Base-by-base conservation (phyloP, 805 yeast genomes). In the Saturnispora sekii region DNA sequence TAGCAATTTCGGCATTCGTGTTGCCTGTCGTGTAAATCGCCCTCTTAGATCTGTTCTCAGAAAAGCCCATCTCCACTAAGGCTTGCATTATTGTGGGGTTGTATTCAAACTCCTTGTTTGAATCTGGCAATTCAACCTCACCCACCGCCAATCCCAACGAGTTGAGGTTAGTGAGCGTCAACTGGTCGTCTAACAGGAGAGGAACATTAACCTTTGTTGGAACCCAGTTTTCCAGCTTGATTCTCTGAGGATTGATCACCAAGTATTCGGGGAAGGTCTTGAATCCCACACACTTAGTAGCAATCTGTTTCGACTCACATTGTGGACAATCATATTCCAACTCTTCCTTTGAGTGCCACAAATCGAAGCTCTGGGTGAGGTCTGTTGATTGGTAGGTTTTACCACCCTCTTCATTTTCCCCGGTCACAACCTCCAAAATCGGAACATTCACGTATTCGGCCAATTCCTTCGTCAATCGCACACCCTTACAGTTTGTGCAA, bases 51-150 rank as follows among this genome's bases (percentile, higher is more conserved):
- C 90, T 72, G 17, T 72, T 70, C 42, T 75, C 76, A 1, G 88
- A 74, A 59, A 93, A 90, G n/a, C 98, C 98, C 96, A 89, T 93
- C 15, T 76, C 77, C 40, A 68, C 60, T 8, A 93, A 71, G 47
- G 71, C 68, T 7, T 69, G 62, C 50, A 87, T 50, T 1, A 76
- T 77, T 1, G 68, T 73, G 30, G 62, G 65, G 48, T 87, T 72
- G 5, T 93, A 82, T 3, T 50, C 55, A 53, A 83, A 84, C 33
- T 35, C 51, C 38, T 46, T 53, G 3, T 49, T 56, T 6, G 58
- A 63, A 5, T 53, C 59, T 50, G 66, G 67, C 12, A 74, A 48
- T 1, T 69, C 50, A 4, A 54, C 56, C 38, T 75, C 81, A 3
- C 53, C 68, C 0, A 58, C 58, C 21, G 64, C 65, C 31, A 69